These are phyloP conservation scores for Ocimum tenuiflorum DNA, from an alignment of 257 asterid species.

Conservation along the genomic window DNA sequence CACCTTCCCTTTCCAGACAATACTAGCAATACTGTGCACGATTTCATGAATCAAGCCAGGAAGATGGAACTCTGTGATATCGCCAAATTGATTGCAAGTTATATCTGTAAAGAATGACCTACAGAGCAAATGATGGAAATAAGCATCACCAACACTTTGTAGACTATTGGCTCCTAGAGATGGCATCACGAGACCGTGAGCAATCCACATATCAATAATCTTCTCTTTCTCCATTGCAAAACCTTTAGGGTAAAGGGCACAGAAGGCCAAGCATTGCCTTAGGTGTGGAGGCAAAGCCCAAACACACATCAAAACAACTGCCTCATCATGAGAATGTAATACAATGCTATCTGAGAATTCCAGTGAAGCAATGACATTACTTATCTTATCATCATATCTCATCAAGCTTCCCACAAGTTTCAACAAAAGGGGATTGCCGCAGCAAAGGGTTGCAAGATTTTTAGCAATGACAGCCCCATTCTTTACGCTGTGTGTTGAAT, in stretches of 20 bases:
- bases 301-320: not conserved
- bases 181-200: conserved; percentile 7
- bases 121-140: conserved; percentile 8
- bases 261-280: conserved; percentile 6
- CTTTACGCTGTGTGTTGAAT: not conserved
- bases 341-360: too few relatives aligned
- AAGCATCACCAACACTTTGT: not conserved
- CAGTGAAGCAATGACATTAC: not conserved
- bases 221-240: not conserved
- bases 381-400: not conserved
- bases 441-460: conserved; percentile 2
- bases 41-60: conserved; percentile 1
- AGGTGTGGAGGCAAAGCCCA: conserved; percentile 10
- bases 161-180: not conserved
- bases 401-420: conserved; percentile 7
- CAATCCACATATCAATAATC: conserved; percentile 9
- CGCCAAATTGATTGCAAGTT: not conserved
- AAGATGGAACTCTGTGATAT: conserved; percentile 4
- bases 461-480: not conserved
- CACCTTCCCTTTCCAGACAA: not conserved
- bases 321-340: not conserved
- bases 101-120: conserved; percentile 12
- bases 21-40: not conserved
- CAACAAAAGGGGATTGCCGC: not conserved
- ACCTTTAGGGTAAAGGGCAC: not conserved